Conservation (phyloP, 2,329 filamentous ascomycete species). For the Daldinia sp. region DNA sequence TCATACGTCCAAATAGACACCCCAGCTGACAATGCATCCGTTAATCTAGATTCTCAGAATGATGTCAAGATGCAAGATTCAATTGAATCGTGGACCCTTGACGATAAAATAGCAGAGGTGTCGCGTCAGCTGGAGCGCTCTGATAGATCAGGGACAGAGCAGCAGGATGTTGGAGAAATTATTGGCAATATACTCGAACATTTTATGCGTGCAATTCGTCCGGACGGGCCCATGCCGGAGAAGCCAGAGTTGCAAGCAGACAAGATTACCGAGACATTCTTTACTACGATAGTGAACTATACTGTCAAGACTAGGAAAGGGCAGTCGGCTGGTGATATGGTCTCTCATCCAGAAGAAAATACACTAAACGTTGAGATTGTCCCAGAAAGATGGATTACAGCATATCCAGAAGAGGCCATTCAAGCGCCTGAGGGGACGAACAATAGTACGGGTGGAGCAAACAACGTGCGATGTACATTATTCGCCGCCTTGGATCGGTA, state of each 20-base stretch:
- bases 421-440: slow-evolving; percentile 14
- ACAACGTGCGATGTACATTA: slow-evolving; percentile 66
- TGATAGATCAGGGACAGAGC: slow-evolving; percentile 68
- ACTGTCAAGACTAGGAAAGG: slow-evolving; percentile 61
- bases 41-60: slow-evolving; percentile 32
- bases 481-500: slow-evolving; percentile 87
- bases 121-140: slow-evolving; percentile 60
- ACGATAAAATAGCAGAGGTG: slow-evolving; percentile 57
- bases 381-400: slow-evolving; percentile 72
- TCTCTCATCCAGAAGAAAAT: slow-evolving; percentile 52
- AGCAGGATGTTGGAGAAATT: slow-evolving; percentile 97
- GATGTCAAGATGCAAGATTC: slow-evolving; percentile 48
- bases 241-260: slow-evolving; percentile 82
- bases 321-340: slow-evolving; percentile 36
- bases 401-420: slow-evolving; percentile 56
- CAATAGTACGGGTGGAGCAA: slow-evolving; percentile 59
- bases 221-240: slow-evolving; percentile 70
- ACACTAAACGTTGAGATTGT: slow-evolving; percentile 68
- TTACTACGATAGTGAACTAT: slow-evolving; percentile 71
- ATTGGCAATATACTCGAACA: slow-evolving; percentile 93
- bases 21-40: slow-evolving; percentile 23
- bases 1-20: slow-evolving; percentile 52
- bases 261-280: slow-evolving; percentile 78
- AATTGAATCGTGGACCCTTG: slow-evolving; percentile 54
- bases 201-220: slow-evolving; percentile 86